A percentile compares a stretch with the other conserved stretches of the same genome.
phyloP scores from a whole-genome alignment of 2,329 filamentous ascomycete species.

The Xylariales sp. region DNA sequence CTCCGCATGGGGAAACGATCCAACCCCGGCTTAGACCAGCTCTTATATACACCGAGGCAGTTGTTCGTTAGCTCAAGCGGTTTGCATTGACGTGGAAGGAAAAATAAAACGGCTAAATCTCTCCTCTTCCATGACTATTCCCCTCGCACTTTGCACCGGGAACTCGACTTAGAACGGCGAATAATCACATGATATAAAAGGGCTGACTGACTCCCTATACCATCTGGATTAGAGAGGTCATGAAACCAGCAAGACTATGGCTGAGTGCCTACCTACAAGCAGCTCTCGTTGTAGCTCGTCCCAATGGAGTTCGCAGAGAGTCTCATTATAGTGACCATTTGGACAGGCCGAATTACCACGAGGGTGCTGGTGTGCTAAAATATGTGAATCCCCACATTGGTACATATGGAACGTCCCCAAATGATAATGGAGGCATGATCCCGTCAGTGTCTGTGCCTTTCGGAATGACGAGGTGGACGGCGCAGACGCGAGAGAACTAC shows the following conservation, averaged over 20 bases:
- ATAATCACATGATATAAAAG: not conserved
- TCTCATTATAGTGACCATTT: not conserved
- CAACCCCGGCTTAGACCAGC: conserved; percentile 7
- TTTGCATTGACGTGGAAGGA: conserved; percentile 9
- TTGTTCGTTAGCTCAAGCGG: not conserved
- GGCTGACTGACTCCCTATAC: not conserved
- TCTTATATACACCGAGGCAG: conserved; percentile 2
- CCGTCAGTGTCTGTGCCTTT: conserved; percentile 55
- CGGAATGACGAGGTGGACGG: conserved; percentile 64
- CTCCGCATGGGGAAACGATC: conserved; percentile 10
- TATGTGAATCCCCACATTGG: conserved; percentile 52
- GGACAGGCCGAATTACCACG: conserved; percentile 43
- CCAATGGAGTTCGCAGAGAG: not conserved
- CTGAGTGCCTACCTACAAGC: conserved; percentile 24
- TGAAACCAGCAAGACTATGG: conserved; percentile 26
- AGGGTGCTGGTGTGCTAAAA: conserved; percentile 47
- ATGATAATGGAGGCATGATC: conserved; percentile 54
- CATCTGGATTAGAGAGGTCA: conserved; percentile 5
- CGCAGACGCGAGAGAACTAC: conserved; percentile 61
- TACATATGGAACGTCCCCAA: conserved; percentile 48
- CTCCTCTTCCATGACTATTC: not conserved
- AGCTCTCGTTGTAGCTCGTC: conserved; percentile 12
- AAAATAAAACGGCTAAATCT: too few species aligned
- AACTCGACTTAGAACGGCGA: too few species aligned
- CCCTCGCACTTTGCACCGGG: not conserved